Conservation (phyloP, 306 rosid genomes). For the Arachis stenosperma region DNA sequence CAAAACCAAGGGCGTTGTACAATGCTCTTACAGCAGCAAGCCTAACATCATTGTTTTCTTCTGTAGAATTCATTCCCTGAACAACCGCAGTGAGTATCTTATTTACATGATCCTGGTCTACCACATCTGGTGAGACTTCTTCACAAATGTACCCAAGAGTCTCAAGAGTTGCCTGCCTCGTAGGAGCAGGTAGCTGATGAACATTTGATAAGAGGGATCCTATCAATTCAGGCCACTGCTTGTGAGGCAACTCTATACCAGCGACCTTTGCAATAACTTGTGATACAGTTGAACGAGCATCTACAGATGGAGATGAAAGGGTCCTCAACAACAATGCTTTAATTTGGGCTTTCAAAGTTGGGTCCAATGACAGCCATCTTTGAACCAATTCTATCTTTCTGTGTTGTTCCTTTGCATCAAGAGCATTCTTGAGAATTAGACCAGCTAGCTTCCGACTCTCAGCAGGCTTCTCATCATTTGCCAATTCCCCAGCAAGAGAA, state of each 20-base stretch:
- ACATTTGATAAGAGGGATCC: conserved; percentile 69
- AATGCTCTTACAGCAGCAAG: conserved; percentile 77
- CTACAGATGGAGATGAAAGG: conserved; percentile 66
- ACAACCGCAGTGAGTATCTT: conserved; percentile 87
- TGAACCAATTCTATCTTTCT: conserved; percentile 79
- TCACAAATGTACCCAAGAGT: conserved; percentile 94
- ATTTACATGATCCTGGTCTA: conserved; percentile 81
- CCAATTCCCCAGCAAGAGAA: conserved; percentile 91
- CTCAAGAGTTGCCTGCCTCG: conserved; percentile 90
- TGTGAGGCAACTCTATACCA: conserved; percentile 88
- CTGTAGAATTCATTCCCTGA: conserved; percentile 83
- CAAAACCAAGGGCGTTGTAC: conserved; percentile 88
- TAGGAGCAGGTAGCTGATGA: conserved; percentile 75
- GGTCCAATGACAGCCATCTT: conserved; percentile 81
- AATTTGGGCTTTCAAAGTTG: conserved; percentile 68
- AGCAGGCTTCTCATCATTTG: conserved; percentile 87
- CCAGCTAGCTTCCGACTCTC: conserved; percentile 89
- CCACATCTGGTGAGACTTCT: conserved; percentile 78
- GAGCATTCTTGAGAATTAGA: conserved; percentile 84
- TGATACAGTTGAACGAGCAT: conserved; percentile 88
- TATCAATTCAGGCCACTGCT: conserved; percentile 91
- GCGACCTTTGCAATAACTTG: conserved; percentile 95
- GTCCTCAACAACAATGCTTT: conserved; percentile 76
- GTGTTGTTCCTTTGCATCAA: conserved; percentile 94
- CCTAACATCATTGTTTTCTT: conserved; percentile 69